phyloP scores from a whole-genome alignment of 495 filamentous ascomycete species.

The Penicillium coprophilum region DNA sequence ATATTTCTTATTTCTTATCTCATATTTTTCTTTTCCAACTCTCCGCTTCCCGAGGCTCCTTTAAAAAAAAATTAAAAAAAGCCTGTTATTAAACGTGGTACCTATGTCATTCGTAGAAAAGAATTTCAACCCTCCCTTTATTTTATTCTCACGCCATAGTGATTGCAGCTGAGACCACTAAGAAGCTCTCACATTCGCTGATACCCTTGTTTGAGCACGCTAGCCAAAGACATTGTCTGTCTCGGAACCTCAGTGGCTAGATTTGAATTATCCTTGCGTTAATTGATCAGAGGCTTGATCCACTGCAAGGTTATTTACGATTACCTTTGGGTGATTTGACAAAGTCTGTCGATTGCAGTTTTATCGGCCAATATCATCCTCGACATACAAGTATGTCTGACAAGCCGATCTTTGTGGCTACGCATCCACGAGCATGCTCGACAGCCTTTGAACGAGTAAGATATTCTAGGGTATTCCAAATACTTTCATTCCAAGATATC shows the following conservation, averaged over 20 bases:
- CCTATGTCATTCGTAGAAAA: constrained; percentile 17
- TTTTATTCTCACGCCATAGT: constrained; percentile 27
- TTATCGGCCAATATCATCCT: neutral
- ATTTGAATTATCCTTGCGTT: constrained; percentile 8
- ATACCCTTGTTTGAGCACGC: too few species aligned
- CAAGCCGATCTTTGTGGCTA: constrained; percentile 88
- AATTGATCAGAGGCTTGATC: constrained; percentile 11
- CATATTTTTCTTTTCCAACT: too few species aligned
- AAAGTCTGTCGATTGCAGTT: constrained; percentile 6
- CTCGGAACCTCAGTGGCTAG: neutral
- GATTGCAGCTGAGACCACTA: constrained; percentile 18
- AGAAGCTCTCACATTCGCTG: constrained; percentile 25
- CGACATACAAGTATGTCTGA: constrained; percentile 55
- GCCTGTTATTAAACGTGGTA: neutral
- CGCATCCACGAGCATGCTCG: constrained; percentile 90
- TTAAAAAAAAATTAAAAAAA: constrained; percentile 6
- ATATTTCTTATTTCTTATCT: too few species aligned
- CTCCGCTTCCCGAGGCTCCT: constrained; percentile 9
- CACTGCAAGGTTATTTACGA: constrained; percentile 26
- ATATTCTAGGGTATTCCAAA: constrained; percentile 8
- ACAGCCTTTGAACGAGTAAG: constrained; percentile 92
- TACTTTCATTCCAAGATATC: neutral
- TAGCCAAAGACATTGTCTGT: constrained; percentile 1
- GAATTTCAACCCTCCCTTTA: constrained; percentile 6
- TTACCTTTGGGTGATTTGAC: constrained; percentile 9